Conservation (phyloP, 441 rosid species). For the Theobroma grandiflorum region DNA sequence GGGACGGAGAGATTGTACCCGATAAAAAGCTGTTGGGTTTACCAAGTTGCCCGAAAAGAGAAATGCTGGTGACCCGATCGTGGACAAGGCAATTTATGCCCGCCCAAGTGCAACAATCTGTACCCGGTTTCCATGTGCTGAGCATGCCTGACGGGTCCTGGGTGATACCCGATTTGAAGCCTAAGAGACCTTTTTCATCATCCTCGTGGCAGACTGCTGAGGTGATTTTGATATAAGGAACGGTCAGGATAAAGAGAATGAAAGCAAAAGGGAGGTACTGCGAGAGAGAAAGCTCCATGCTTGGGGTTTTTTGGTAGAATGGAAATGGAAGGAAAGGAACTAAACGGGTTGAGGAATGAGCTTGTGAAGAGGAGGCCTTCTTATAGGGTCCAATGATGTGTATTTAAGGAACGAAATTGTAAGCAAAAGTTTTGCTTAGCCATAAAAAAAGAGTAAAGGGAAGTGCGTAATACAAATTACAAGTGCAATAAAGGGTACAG, state of each 20-base stretch:
- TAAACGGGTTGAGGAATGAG: not conserved
- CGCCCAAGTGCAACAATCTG: conserved; percentile 74
- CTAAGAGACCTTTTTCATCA: conserved; percentile 73
- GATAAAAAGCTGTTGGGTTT: conserved; percentile 54
- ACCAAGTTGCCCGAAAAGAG: conserved; percentile 44
- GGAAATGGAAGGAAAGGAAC: not conserved
- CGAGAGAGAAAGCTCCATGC: not conserved
- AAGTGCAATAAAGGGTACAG: not conserved
- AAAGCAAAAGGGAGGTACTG: conserved; percentile 1
- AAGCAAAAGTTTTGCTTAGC: not conserved
- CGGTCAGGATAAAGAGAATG: conserved; percentile 28
- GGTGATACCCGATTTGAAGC: conserved; percentile 73
- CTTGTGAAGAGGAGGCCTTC: not conserved
- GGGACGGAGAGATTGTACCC: conserved; percentile 68
- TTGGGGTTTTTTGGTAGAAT: not conserved
- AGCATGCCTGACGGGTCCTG: conserved; percentile 77
- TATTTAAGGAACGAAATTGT: not conserved
- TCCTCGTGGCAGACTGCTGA: conserved; percentile 68
- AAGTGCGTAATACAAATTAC: not conserved
- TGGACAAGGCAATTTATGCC: conserved; percentile 55
- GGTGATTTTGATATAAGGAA: conserved; percentile 29
- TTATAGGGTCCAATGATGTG: not conserved
- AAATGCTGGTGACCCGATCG: conserved; percentile 59
- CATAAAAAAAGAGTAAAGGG: not conserved
- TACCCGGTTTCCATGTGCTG: conserved; percentile 72